Evolutionary conservation across 768 basidiomycete species (phyloP), one percentile per base, ranked within the genome.

Genomic region (Lentinula boryana): DNA sequence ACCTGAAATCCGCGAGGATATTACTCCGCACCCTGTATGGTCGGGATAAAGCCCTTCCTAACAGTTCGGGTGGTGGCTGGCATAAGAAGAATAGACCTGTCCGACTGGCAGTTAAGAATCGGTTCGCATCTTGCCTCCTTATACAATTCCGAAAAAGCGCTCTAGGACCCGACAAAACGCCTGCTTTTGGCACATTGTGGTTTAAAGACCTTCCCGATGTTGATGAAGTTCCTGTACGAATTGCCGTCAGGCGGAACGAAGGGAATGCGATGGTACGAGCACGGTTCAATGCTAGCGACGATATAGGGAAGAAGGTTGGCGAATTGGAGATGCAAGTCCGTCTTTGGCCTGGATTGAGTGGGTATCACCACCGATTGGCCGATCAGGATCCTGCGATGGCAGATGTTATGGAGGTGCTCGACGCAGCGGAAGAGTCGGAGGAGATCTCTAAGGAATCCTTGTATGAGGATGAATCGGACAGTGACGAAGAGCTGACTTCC

Each of bases 351-450:
- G 79, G 78, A 31, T 62, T 80, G 57, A 78, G 78, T 53, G 76
- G 75, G 38, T 79, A 78, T 60, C 79, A 80, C 56, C 69, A 74
- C 56, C 41, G 65, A 21, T 36, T 74, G 8, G 75, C 76, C 5
- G 68, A 69, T 43, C 67, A 72, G 53, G 77, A 79, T 52, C 58
- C 55, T 50, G 70, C 71, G 49, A 66, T 78, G 62, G 68, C 64
- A 32, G 74, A 76, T 52, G 77, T 79, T 50, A 79, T 78, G 75
- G 70, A 77, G 63, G 75, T 72, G 31, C 64, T 80, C 43, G 77
- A 79, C 61, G 77, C 74, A 61, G 77, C 73, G 16, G 74, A 78
- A 62, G 74, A 73, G 23, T 63, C 67, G 15, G 71, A 73, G 46
- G 71, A 71, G 12, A 58, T 67, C 10, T 68, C 63, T 16, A 60